Evolutionary conservation across 768 basidiomycete species (phyloP), one percentile per base, ranked within the genome.

Genomic region (Obba rivulosa): DNA sequence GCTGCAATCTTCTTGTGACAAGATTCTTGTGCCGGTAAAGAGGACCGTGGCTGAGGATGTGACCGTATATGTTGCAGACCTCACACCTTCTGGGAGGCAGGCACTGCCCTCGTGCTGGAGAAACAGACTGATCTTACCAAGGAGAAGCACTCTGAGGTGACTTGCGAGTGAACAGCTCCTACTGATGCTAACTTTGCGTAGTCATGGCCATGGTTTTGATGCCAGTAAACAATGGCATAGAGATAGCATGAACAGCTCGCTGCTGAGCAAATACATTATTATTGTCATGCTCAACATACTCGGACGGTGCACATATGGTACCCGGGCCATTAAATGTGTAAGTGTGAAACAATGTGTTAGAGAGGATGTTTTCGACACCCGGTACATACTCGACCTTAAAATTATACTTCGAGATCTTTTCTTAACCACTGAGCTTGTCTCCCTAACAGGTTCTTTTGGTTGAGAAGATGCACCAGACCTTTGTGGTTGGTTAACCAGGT

Each of bases 311-410:
- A 16, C 56, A 46, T 1, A 57, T 51, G 1, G 44, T 45, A 0
- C 52, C 55, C 14, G 36, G 17, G 1, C 37, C 14, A n/a, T 62
- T 57, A 43, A 59, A 45, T 3, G 38, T 51, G 22, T 57, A 59
- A 4, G 59, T 43, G 0, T 0, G 57, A 60, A 3, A 57, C 18
- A 69, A 31, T 0, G 54, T 44, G 45, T 69, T 62, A 0, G 62
- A 60, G 0, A 66, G 28, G 0, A 50, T n/a, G 40, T 69, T 69
- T 3, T 52, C 42, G 2, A 34, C 37, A 0, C 67, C 68, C 0
- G 57, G 61, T 3, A 66, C 35, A 20, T 69, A 65, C 2, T 45
- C 18, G 1, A 68, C 52, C 7, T 51, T 43, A 16, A 66, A 68
- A 24, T 66, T 57, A 34, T 62, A 69, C 18, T 69, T 53, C 5